Conservation (phyloP, 2,329 filamentous ascomycete genomes). For the Corinectria fuckeliana region DNA sequence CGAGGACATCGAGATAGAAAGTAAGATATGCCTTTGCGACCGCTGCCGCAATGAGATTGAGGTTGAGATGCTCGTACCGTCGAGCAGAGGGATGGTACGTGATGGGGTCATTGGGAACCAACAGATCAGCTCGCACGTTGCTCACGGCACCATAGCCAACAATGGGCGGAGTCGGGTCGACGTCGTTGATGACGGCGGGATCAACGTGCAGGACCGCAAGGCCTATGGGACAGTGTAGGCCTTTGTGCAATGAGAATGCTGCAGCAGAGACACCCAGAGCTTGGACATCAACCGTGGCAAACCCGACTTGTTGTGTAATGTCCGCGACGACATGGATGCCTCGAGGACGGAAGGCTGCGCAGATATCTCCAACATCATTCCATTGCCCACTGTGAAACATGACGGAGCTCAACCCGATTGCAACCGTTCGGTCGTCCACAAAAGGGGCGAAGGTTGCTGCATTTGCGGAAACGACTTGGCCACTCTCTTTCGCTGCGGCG, state of each 20-base stretch:
- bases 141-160: slow-evolving; percentile 35
- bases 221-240: slow-evolving; percentile 41
- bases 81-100: slow-evolving; percentile 33
- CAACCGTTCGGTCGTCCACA: slow-evolving; percentile 40
- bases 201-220: slow-evolving; percentile 41
- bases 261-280: slow-evolving; percentile 38
- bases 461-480: slow-evolving; percentile 6
- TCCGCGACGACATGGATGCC: slow-evolving; percentile 43
- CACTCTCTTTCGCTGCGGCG: background rate
- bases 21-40: slow-evolving; percentile 35
- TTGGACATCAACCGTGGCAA: slow-evolving; percentile 38
- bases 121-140: slow-evolving; percentile 33
- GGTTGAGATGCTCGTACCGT: slow-evolving; percentile 42
- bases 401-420: slow-evolving; percentile 42
- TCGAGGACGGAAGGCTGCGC: slow-evolving; percentile 29
- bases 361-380: slow-evolving; percentile 41
- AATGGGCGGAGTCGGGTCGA: slow-evolving; percentile 37
- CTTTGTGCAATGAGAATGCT: slow-evolving; percentile 44
- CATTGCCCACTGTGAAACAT: slow-evolving; percentile 44
- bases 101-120: slow-evolving; percentile 26
- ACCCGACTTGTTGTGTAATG: slow-evolving; percentile 43
- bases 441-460: slow-evolving; percentile 34
- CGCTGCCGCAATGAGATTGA: slow-evolving; percentile 33
- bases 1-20: slow-evolving; percentile 39
- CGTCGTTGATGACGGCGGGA: slow-evolving; percentile 23